Evolutionary conservation across 345 rosid genomes (phyloP).

Genomic region (Clausena lansium): DNA sequence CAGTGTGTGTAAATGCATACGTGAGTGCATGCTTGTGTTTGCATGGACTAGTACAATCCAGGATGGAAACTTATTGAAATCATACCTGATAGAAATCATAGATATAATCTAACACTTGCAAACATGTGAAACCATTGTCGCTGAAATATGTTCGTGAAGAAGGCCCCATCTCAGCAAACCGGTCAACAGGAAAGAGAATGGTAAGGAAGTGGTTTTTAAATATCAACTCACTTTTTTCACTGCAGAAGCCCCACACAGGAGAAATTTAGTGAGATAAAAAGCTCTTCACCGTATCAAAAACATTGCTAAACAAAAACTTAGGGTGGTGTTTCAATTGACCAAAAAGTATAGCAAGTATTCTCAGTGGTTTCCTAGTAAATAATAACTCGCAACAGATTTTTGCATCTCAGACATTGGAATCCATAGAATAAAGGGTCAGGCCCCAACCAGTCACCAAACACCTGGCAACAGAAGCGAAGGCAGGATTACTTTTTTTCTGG

Average conservation of each 20-base stretch:
- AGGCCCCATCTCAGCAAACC: constrained; percentile 92
- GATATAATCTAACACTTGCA: constrained; percentile 68
- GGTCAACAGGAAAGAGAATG: constrained; percentile 74
- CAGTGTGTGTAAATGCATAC: too few relatives aligned
- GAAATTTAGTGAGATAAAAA: constrained; percentile 18
- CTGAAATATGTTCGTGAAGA: constrained; percentile 87
- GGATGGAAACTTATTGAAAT: neutral
- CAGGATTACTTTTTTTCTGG: too few relatives aligned
- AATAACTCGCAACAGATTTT: neutral
- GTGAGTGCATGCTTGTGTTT: neutral
- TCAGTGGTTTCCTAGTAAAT: neutral
- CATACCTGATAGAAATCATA: constrained; percentile 86
- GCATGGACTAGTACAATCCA: neutral
- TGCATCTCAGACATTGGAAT: neutral
- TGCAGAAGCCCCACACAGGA: constrained; percentile 33
- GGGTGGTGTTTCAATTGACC: neutral
- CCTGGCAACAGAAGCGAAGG: neutral
- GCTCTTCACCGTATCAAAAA: neutral
- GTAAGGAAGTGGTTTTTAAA: constrained; percentile 75
- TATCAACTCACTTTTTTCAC: constrained; percentile 75
- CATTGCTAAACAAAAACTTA: neutral
- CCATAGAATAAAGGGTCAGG: neutral
- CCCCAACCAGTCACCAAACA: neutral
- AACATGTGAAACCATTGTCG: constrained; percentile 68
- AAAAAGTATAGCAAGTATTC: neutral